phyloP scores from a whole-genome alignment of 176 grass and related monocot species.

The Eragrostis curvula region DNA sequence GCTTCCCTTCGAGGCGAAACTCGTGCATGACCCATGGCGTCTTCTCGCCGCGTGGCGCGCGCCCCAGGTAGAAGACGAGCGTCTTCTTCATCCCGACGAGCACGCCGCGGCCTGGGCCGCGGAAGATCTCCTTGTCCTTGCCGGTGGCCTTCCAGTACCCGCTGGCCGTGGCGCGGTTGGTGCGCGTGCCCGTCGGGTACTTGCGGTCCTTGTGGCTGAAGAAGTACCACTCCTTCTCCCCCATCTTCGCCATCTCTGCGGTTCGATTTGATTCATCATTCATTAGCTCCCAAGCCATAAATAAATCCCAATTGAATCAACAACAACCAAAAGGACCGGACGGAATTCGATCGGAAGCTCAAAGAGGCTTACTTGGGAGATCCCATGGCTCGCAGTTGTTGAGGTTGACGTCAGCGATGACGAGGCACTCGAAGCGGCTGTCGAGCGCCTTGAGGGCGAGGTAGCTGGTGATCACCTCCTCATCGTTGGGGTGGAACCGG shows the following conservation, averaged over 20 bases:
- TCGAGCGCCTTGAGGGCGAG: slow-evolving; percentile 57
- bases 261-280: not conserved
- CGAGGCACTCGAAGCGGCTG: slow-evolving; percentile 49
- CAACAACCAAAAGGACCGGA: no score
- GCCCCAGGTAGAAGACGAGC: slow-evolving; percentile 91
- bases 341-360: no score
- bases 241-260: slow-evolving; percentile 84
- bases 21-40: slow-evolving; percentile 97
- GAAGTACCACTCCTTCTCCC: slow-evolving; percentile 92
- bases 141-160: slow-evolving; percentile 99
- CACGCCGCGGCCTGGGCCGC: slow-evolving; percentile 50
- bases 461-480: slow-evolving; percentile 77
- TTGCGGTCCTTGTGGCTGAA: slow-evolving; percentile 90
- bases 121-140: slow-evolving; percentile 90
- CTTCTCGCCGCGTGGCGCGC: slow-evolving; percentile 84
- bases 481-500: slow-evolving; percentile 92
- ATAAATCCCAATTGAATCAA: not conserved
- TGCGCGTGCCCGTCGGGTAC: slow-evolving; percentile 88
- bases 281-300: not conserved
- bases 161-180: slow-evolving; percentile 74
- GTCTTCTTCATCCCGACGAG: slow-evolving; percentile 99
- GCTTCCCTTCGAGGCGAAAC: slow-evolving; percentile 75
- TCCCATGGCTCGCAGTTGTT: slow-evolving; percentile 98
- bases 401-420: slow-evolving; percentile 80
- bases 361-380: slow-evolving; percentile 76